A percentile compares a stretch with the other conserved stretches of the same genome.
Evolutionary conservation across 2,329 filamentous ascomycete genomes (phyloP).

Genomic region (Corniculantispora saksenae): DNA sequence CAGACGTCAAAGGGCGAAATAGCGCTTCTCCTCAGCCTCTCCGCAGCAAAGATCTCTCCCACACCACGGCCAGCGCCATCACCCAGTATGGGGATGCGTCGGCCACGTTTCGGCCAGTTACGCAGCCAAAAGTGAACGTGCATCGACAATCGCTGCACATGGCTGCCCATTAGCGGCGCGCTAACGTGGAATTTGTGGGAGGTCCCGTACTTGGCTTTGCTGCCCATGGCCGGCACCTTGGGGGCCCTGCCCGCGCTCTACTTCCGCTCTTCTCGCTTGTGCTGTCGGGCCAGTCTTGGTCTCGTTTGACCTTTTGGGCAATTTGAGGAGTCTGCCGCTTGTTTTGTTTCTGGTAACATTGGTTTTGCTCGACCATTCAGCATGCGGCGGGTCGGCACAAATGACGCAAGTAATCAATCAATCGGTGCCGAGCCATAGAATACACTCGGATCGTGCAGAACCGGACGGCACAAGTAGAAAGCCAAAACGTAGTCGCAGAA

Average conservation of each 20-base stretch:
- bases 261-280: background rate
- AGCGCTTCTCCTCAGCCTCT: background rate
- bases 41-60: constrained; percentile 1
- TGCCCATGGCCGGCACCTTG: background rate
- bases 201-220: background rate
- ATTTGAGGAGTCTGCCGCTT: background rate
- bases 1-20: background rate
- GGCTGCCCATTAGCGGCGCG: background rate
- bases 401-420: background rate
- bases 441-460: background rate
- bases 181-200: constrained; percentile 2
- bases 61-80: background rate
- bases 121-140: constrained; percentile 1
- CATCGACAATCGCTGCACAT: constrained; percentile 10
- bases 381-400: background rate
- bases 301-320: constrained; percentile 6
- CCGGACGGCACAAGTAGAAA: too few species aligned
- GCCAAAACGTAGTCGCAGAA: too few species aligned
- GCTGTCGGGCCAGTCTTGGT: background rate
- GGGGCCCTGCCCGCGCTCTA: background rate
- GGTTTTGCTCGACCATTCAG: background rate
- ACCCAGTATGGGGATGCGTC: background rate
- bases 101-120: constrained; percentile 18
- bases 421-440: background rate
- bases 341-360: background rate